Evolutionary conservation across 768 basidiomycete species (phyloP).

Genomic region (Coprinellus micaceus): DNA sequence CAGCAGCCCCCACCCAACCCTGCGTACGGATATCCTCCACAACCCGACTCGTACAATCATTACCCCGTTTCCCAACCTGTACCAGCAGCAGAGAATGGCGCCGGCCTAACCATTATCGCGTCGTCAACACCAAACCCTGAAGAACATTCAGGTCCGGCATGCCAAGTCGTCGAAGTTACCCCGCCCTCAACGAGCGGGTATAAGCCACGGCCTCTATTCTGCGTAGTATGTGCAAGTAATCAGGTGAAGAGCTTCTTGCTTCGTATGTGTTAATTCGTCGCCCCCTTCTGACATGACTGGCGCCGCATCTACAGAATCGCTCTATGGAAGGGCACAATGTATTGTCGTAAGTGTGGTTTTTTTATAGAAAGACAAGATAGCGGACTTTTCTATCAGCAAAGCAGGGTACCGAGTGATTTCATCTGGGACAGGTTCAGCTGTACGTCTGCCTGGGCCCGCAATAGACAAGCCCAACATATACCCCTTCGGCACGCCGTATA

Average conservation of each 20-base stretch:
- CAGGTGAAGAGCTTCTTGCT: slow-evolving; percentile 50
- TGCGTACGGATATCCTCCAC: background rate
- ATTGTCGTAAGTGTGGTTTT: slow-evolving; percentile 59
- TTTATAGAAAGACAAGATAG: background rate
- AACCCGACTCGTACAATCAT: background rate
- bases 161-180: slow-evolving; percentile 1
- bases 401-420: slow-evolving; percentile 91
- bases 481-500: slow-evolving; percentile 94
- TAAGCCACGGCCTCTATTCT: slow-evolving; percentile 81
- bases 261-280: background rate
- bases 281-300: slow-evolving; percentile 10
- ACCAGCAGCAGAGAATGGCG: background rate
- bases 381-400: slow-evolving; percentile 43
- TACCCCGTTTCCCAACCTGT: too few relatives aligned
- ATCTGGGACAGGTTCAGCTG: slow-evolving; percentile 94
- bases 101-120: background rate
- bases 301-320: slow-evolving; percentile 61
- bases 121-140: slow-evolving; percentile 1
- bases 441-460: slow-evolving; percentile 91
- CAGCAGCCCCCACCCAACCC: slow-evolving; percentile 5
- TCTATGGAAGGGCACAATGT: slow-evolving; percentile 98
- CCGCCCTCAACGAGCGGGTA: slow-evolving; percentile 26
- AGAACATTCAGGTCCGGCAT: background rate
- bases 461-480: slow-evolving; percentile 99
- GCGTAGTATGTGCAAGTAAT: slow-evolving; percentile 99